Evolutionary conservation across 2,329 filamentous ascomycete genomes (phyloP).

Genomic region (Cladosporium sp.): DNA sequence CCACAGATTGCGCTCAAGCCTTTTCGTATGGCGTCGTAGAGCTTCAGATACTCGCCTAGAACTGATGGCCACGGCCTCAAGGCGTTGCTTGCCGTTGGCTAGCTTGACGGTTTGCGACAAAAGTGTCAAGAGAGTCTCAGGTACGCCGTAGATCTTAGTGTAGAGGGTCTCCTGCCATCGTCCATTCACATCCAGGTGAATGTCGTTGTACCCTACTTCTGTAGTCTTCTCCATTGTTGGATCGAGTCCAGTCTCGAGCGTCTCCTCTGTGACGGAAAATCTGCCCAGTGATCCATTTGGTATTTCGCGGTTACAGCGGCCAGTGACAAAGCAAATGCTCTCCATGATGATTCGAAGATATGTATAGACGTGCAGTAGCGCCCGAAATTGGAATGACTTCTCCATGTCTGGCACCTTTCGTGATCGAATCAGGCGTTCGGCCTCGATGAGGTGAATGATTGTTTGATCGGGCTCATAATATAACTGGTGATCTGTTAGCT

Average conservation of each 20-base stretch:
- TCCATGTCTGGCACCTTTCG: neutral
- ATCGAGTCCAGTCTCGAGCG: neutral
- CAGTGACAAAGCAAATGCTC: slow-evolving; percentile 1
- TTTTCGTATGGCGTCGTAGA: slow-evolving; percentile 3
- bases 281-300: neutral
- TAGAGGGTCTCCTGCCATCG: slow-evolving; percentile 3
- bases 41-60: slow-evolving; percentile 2
- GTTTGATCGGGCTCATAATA: neutral
- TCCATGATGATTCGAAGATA: slow-evolving; percentile 4
- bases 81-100: slow-evolving; percentile 3
- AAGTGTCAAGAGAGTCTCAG: slow-evolving; percentile 1
- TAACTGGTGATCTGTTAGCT: neutral
- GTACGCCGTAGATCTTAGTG: slow-evolving; percentile 8
- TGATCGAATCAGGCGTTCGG: neutral
- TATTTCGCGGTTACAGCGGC: neutral
- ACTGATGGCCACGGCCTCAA: neutral
- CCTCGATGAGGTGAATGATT: slow-evolving; percentile 1
- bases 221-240: neutral
- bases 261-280: slow-evolving; percentile 1
- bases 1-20: slow-evolving; percentile 4
- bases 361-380: slow-evolving; percentile 1
- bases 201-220: slow-evolving; percentile 6
- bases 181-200: slow-evolving; percentile 1
- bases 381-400: neutral
- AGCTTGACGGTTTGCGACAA: slow-evolving; percentile 5